phyloP scores from a whole-genome alignment of 2,329 filamentous ascomycete genomes.

The Pseudofabraea citricarpa region DNA sequence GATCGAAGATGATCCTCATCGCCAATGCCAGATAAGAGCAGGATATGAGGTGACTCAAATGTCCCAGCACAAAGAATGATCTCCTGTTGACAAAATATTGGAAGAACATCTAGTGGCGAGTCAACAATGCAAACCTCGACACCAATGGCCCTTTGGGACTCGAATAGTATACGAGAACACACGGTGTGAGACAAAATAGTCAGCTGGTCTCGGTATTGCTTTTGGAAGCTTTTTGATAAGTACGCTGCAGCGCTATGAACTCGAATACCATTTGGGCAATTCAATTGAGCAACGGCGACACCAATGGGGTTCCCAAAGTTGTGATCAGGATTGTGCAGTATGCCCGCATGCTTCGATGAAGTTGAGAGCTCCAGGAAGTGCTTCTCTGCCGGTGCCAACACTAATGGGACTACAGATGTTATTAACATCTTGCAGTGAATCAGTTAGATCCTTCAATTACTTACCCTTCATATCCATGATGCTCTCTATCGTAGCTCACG shows the following conservation, averaged over 20 bases:
- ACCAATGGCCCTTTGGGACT: neutral
- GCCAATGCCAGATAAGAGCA: slow-evolving; percentile 27
- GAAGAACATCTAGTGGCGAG: neutral
- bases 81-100: slow-evolving; percentile 13
- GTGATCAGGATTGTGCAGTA: neutral
- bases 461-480: neutral
- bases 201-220: neutral
- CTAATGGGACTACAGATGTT: neutral
- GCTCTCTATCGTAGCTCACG: neutral
- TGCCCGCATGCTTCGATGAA: slow-evolving; percentile 1
- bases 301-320: slow-evolving; percentile 1
- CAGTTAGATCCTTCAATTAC: neutral
- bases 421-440: neutral
- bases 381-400: neutral
- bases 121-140: neutral
- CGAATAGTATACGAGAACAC: slow-evolving; percentile 1
- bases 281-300: slow-evolving; percentile 1
- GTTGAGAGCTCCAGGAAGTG: neutral
- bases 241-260: neutral
- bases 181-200: neutral
- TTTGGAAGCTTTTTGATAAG: neutral
- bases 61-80: slow-evolving; percentile 21
- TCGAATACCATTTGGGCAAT: neutral
- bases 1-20: slow-evolving; percentile 7
- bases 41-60: slow-evolving; percentile 21